Percentiles rank a stretch among this genome's conserved stretches.
These are phyloP conservation scores for Ustilago nuda DNA, from an alignment of 1,284 basidiomycete genomes.

Conservation along the genomic window DNA sequence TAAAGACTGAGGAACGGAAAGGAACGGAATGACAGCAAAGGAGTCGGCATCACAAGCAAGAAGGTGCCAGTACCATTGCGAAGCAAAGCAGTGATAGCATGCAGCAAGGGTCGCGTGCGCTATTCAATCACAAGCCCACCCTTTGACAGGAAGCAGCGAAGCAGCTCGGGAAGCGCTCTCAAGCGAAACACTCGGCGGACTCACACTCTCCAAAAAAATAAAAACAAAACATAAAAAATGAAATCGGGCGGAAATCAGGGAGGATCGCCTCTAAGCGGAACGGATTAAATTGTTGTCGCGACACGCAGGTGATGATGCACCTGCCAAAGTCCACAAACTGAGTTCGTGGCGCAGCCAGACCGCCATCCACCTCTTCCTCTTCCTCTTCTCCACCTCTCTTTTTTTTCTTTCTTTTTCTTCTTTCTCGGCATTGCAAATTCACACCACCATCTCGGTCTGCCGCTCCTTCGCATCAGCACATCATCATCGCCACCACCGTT, in stretches of 20 bases:
- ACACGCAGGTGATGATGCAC: conserved; percentile 9
- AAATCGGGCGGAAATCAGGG: conserved; percentile 11
- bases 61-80: too few species aligned
- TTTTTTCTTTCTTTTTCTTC: background rate
- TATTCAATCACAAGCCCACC: too few species aligned
- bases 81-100: too few species aligned
- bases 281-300: conserved; percentile 10
- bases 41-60: too few species aligned
- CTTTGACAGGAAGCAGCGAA: too few species aligned
- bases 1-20: too few species aligned
- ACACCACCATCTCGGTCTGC: conserved; percentile 31
- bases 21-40: too few species aligned
- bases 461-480: background rate
- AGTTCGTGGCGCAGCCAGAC: conserved; percentile 12
- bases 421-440: conserved; percentile 24
- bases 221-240: conserved; percentile 10
- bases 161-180: background rate
- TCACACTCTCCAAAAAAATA: background rate
- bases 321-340: conserved; percentile 9
- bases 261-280: conserved; percentile 7
- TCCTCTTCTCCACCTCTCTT: conserved; percentile 2
- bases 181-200: background rate
- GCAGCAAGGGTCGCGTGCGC: too few species aligned
- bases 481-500: conserved; percentile 2
- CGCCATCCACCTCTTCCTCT: background rate